phyloP scores from a whole-genome alignment of 106 monocot genomes.

The Acorus calamus region DNA sequence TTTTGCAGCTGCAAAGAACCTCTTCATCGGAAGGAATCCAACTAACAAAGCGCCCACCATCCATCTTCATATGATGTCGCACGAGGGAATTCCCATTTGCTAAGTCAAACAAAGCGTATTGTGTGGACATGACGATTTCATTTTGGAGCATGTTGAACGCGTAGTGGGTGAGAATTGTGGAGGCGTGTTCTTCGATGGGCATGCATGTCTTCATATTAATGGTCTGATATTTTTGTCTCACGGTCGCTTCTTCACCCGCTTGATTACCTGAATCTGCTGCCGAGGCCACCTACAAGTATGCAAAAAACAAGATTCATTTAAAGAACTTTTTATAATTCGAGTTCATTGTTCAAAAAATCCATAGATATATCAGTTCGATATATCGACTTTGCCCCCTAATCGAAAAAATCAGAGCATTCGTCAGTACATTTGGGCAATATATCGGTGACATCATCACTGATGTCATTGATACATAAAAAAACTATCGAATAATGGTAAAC shows the following conservation, averaged over 20 bases:
- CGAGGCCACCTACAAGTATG: constrained; percentile 49
- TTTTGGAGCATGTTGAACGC: constrained; percentile 66
- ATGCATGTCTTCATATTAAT: constrained; percentile 57
- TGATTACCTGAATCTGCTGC: constrained; percentile 83
- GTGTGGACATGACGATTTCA: constrained; percentile 61
- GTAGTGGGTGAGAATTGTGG: constrained; percentile 51
- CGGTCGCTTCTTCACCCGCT: constrained; percentile 62
- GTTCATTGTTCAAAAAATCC: no score
- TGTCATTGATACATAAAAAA: no score
- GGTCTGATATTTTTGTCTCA: constrained; percentile 33
- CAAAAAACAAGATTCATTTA: background rate
- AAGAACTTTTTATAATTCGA: no score
- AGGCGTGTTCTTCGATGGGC: constrained; percentile 83
- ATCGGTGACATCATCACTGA: no score
- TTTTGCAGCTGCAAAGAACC: constrained; percentile 64
- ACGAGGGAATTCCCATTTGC: constrained; percentile 43
- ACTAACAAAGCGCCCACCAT: constrained; percentile 45
- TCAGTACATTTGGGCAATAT: no score
- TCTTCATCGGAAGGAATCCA: constrained; percentile 47
- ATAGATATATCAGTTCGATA: no score
- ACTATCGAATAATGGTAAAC: no score
- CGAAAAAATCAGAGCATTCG: no score
- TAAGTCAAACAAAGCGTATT: constrained; percentile 62
- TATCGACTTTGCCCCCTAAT: no score
- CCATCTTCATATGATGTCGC: constrained; percentile 50